Base-by-base conservation (phyloP, 1,284 basidiomycete species). In the Leccinum subspadiceum region DNA sequence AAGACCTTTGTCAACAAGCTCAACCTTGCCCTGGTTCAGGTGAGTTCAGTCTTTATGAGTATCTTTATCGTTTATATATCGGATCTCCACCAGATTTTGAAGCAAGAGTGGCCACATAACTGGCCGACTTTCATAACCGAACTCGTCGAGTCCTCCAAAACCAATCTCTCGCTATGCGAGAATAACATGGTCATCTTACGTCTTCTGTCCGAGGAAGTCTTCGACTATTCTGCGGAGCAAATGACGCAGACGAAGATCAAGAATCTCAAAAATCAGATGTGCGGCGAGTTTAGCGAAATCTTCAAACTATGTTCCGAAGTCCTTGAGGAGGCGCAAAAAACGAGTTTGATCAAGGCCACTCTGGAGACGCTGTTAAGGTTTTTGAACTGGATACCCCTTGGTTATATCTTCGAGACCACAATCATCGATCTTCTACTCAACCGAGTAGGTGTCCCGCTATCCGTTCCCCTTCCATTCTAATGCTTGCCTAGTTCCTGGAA, bases 121-220 rank as follows among this genome's bases (percentile, higher is more conserved):
- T 99, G 97, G 97, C 96, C 96, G 26, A 92, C 86, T 12, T 99
- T 99, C 80, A 98, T 99, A 71, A 90, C 94, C 7, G 97, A 99
- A 74, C 93, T 99, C 59, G 95, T 99, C 62, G 90, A 96, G 64
- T 98, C 96, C 7, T 98, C 96, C 58, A 96, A 96, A 76, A 94
- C 94, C 48, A 98, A 96, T 72, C 85, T 99, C 41, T 91, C 94
- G 2, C 85, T 99, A 31, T 99, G 97, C 83, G 97, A 99, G 78
- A 99, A 99, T 84, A 99, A 99, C 81, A 99, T 99, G 97, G 86
- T 95, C 74, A 99, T 99, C 73, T 83, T 99, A 65, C 94, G 94
- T 74, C 83, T 99, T n/a, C 82, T 99, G 15, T 98, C 95, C 0
- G 97, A 99, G 73, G 97, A 99, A 76, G 95, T 99, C 65, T 99